Evolutionary conservation across 208 protist genomes (phyloP), one percentile per base, ranked within the genome.

Genomic region (Acanthamoeba divionensis): DNA sequence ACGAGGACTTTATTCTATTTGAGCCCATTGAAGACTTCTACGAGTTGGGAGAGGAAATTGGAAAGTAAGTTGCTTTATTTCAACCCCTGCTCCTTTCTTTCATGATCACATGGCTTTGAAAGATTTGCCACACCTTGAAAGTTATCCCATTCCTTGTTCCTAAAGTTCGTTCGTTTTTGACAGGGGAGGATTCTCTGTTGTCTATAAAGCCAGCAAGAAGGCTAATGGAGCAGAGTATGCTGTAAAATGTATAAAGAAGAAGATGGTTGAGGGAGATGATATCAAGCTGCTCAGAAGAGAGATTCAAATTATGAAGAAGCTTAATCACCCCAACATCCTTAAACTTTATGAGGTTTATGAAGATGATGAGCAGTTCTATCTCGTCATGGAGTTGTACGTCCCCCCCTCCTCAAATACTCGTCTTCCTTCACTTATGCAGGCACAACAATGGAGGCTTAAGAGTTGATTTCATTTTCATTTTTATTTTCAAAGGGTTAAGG

Each of bases 281-380:
- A 65, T 87, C 10, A 90, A 92, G 83, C 54, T 89, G 26, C 80
- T 98, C 29, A 90, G 96, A 60, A 95, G 96, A 52, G 98, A 99
- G 88, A 98, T 99, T 73, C 95, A 97, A 29, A 97, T 99, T 33
- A 97, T 99, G 96, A 98, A 98, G 90, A 97, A 98, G 91, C 93
- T 99, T 13, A 90, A 97, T 54, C 98, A 99, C 93, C 94, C 94
- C 2, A 98, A 99, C 91, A 93, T 99, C 47, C 96, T 98, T 18
- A 79, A 96, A 91, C 94, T 99, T 41, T 96, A 96, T 66, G 98
- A 99, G 88, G 97, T 99, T 9, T 98, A 99, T 48, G 97, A 98
- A 71, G 98, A 99, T 87, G 36, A 80, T 10, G 69, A 80, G 26
- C 13, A 80, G 12, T 48, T 80, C 26, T 80, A 80, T 45, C 13